Percentiles rank a stretch among this genome's conserved stretches.
These are phyloP conservation scores for Ramaria sp. DNA, from an alignment of 768 basidiomycete genomes.

Conservation along the genomic window DNA sequence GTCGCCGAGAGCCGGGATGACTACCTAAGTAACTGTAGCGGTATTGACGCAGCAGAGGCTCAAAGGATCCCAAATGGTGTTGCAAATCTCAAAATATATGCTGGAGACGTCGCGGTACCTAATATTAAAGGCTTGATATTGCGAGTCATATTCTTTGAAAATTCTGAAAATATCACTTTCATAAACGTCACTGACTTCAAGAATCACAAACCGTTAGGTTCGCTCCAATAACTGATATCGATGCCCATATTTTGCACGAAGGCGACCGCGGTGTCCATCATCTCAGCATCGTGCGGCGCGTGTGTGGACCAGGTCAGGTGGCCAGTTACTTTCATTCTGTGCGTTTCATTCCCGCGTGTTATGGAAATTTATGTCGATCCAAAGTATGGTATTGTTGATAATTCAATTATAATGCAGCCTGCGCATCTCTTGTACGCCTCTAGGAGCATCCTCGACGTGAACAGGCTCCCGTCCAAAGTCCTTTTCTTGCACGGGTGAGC, in stretches of 20 bases:
- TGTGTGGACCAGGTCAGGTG: constrained; percentile 12
- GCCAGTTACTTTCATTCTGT: constrained; percentile 13
- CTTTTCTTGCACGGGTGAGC: constrained; percentile 15
- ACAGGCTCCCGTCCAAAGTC: constrained; percentile 12
- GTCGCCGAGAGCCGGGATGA: constrained; percentile 12
- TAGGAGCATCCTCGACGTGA: constrained; percentile 12
- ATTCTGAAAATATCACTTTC: no score
- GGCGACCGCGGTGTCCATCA: constrained; percentile 10
- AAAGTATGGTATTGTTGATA: no score
- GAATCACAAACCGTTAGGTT: background rate
- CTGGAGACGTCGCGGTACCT: constrained; percentile 9
- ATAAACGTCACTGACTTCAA: background rate
- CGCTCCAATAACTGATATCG: constrained; percentile 13
- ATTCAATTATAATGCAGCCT: constrained; percentile 7
- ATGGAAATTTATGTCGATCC: no score
- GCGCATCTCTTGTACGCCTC: constrained; percentile 15
- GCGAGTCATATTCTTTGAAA: background rate
- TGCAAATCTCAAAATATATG: constrained; percentile 13
- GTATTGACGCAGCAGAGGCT: background rate
- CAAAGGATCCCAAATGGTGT: constrained; percentile 13
- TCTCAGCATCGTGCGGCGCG: constrained; percentile 12
- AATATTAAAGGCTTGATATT: constrained; percentile 14
- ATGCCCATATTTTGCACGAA: constrained; percentile 13
- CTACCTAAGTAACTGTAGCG: background rate
- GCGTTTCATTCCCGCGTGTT: no score